Evolutionary conservation across 208 protist genomes (phyloP).

Genomic region (Acanthamoeba culbertsoni): DNA sequence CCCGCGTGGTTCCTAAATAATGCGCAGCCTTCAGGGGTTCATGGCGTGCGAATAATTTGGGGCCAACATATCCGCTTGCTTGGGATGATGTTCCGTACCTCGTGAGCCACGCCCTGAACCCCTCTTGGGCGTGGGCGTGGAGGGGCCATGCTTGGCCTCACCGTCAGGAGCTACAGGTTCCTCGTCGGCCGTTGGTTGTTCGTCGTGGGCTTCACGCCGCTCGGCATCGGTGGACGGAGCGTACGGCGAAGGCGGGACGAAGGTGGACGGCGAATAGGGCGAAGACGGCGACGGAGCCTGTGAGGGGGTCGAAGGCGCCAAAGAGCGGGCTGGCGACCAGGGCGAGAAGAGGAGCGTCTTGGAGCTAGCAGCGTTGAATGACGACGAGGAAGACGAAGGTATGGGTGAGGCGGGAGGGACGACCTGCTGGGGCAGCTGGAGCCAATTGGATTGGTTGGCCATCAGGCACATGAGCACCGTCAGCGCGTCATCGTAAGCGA

Average conservation of each 20-base stretch:
- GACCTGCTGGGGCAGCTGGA: background rate
- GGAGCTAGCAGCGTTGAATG: background rate
- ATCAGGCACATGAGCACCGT: constrained; percentile 2
- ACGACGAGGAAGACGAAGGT: background rate
- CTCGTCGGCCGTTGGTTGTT: background rate
- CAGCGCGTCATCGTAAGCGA: background rate
- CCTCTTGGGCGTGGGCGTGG: background rate
- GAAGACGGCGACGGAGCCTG: background rate
- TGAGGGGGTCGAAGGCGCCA: background rate
- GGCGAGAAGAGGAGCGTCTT: background rate
- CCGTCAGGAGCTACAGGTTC: background rate
- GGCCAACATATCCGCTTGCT: too few relatives aligned
- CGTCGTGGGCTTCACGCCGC: background rate
- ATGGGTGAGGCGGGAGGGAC: background rate
- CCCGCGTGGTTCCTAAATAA: background rate
- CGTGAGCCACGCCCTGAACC: background rate
- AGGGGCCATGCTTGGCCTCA: background rate
- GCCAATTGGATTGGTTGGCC: background rate
- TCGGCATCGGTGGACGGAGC: background rate
- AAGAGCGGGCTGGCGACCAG: background rate
- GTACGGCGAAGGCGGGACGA: background rate
- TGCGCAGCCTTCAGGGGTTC: too few relatives aligned
- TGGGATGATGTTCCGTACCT: too few relatives aligned
- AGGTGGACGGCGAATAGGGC: background rate
- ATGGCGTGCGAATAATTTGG: too few relatives aligned